Evolutionary conservation across 768 basidiomycete genomes (phyloP).

Genomic region (Russula sp.): DNA sequence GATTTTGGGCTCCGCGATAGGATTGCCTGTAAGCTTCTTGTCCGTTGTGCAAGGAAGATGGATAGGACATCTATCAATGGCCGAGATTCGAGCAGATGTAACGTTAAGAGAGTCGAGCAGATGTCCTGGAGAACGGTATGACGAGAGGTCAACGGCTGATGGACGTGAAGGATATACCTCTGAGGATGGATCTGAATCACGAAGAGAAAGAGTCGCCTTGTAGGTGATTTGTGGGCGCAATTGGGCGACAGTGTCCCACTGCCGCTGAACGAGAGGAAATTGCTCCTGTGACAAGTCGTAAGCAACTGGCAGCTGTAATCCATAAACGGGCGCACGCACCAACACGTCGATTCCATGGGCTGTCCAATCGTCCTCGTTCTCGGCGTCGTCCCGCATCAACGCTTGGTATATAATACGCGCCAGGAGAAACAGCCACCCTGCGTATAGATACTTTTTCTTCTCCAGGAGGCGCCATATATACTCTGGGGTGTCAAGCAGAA

Average conservation of each 20-base stretch:
- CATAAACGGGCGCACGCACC: conserved; percentile 33
- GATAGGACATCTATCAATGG: conserved; percentile 67
- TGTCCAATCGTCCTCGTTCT: conserved; percentile 55
- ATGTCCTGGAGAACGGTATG: conserved; percentile 41
- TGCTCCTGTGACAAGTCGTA: conserved; percentile 47
- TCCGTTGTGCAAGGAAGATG: conserved; percentile 64
- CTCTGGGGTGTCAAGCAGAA: conserved; percentile 89
- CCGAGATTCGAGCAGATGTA: conserved; percentile 85
- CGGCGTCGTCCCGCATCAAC: conserved; percentile 54
- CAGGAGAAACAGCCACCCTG: conserved; percentile 83
- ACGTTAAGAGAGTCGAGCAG: conserved; percentile 71
- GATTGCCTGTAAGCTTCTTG: conserved; percentile 44
- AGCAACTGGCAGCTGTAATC: not conserved
- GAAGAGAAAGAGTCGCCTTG: conserved; percentile 75
- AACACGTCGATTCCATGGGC: conserved; percentile 53
- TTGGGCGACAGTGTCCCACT: conserved; percentile 87
- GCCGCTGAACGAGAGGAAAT: conserved; percentile 82
- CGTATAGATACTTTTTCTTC: conserved; percentile 67
- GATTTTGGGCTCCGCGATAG: conserved; percentile 22
- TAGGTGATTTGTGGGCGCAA: conserved; percentile 87
- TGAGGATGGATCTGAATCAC: conserved; percentile 46
- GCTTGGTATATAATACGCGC: conserved; percentile 79
- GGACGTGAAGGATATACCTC: conserved; percentile 36
- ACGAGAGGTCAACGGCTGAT: not conserved
- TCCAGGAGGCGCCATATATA: conserved; percentile 86